phyloP scores from a whole-genome alignment of 495 filamentous ascomycete genomes.

The Xanthoparmelia taractica region DNA sequence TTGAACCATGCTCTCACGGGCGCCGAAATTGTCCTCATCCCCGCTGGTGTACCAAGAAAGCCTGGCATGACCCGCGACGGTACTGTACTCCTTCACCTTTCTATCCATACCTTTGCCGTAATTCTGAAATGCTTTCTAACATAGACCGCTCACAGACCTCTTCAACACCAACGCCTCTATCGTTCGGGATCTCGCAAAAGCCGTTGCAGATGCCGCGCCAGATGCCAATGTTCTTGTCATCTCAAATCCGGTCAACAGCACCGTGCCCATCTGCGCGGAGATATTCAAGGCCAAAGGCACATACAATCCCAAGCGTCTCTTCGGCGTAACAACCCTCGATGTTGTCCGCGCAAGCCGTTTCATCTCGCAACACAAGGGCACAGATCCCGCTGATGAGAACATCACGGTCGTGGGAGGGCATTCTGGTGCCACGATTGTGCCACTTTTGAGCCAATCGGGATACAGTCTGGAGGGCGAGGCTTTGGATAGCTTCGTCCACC shows the following conservation, averaged over 20 bases:
- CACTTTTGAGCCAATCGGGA: conserved; percentile 93
- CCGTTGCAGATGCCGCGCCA: conserved; percentile 76
- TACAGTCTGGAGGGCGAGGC: conserved; percentile 66
- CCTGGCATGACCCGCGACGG: conserved; percentile 98
- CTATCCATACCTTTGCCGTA: background rate
- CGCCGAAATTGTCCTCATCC: conserved; percentile 91
- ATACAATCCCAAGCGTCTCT: conserved; percentile 97
- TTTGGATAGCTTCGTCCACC: conserved; percentile 73
- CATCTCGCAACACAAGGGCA: conserved; percentile 83
- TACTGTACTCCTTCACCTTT: conserved; percentile 25
- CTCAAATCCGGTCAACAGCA: conserved; percentile 98
- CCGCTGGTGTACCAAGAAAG: conserved; percentile 97
- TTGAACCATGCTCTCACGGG: conserved; percentile 72
- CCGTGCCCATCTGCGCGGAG: conserved; percentile 94
- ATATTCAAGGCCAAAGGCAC: conserved; percentile 88
- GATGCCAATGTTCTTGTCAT: conserved; percentile 96
- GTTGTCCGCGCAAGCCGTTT: conserved; percentile 96
- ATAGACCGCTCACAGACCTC: conserved; percentile 52
- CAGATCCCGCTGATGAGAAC: conserved; percentile 84
- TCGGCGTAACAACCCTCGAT: conserved; percentile 98
- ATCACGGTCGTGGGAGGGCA: conserved; percentile 95
- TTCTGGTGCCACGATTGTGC: conserved; percentile 96
- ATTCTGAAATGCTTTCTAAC: background rate
- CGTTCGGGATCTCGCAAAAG: conserved; percentile 97
- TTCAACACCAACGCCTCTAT: conserved; percentile 99